A percentile compares a stretch with the other conserved stretches of the same genome.
These are phyloP conservation scores for Peronospora belbahrii DNA, from an alignment of 352 stramenopile genomes.

Conservation along the genomic window DNA sequence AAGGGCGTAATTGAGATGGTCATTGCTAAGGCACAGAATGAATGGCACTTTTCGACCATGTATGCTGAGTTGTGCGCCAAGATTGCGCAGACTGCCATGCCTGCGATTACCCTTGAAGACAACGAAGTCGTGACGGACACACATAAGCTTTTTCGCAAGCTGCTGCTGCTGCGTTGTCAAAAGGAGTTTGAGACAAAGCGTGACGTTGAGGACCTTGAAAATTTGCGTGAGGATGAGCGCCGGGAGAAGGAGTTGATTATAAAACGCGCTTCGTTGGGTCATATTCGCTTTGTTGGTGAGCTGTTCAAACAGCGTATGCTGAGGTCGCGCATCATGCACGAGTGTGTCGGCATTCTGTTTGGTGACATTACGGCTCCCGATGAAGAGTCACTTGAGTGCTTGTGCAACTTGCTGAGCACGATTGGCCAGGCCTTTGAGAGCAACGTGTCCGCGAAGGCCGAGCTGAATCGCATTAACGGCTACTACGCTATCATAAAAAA, in stretches of 20 bases:
- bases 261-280: slow-evolving; percentile 80
- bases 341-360: slow-evolving; percentile 80
- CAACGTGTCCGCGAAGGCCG: slow-evolving; percentile 38
- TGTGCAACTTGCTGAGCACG: slow-evolving; percentile 90
- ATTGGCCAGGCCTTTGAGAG: slow-evolving; percentile 87
- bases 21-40: slow-evolving; percentile 92
- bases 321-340: slow-evolving; percentile 92
- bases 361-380: slow-evolving; percentile 76
- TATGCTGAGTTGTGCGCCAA: slow-evolving; percentile 93
- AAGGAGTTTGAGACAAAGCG: slow-evolving; percentile 90
- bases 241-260: slow-evolving; percentile 74
- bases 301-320: slow-evolving; percentile 94
- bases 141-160: slow-evolving; percentile 91
- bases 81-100: slow-evolving; percentile 83
- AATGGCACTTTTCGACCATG: slow-evolving; percentile 95
- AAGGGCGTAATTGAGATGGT: slow-evolving; percentile 89
- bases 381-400: slow-evolving; percentile 94
- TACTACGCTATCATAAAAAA: slow-evolving; percentile 67
- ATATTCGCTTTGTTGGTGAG: slow-evolving; percentile 96
- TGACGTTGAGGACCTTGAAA: slow-evolving; percentile 57
- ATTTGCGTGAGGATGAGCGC: slow-evolving; percentile 39
- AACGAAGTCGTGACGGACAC: slow-evolving; percentile 57
- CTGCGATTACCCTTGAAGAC: slow-evolving; percentile 55
- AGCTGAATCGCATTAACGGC: slow-evolving; percentile 50
- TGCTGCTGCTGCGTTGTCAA: slow-evolving; percentile 90